These are phyloP conservation scores for Colletotrichum chrysophilum DNA, from an alignment of 2,329 filamentous ascomycete species.

Conservation along the genomic window DNA sequence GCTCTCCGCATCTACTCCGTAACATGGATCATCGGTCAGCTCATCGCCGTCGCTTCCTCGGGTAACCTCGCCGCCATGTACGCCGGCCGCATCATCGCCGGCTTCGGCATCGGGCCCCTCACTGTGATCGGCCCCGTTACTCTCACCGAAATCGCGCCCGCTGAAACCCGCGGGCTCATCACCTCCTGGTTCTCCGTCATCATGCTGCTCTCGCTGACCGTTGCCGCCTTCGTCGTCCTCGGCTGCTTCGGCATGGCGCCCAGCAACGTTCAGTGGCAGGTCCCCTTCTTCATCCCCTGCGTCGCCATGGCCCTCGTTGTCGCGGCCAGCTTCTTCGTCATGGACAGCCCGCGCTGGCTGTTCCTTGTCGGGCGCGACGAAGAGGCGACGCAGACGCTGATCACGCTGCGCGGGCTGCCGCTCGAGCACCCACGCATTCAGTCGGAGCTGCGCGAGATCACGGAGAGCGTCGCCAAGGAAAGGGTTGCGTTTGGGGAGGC, in stretches of 20 bases:
- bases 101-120: constrained; percentile 26
- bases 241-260: background rate
- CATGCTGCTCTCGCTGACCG: background rate
- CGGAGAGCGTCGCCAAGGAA: constrained; percentile 24
- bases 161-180: background rate
- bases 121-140: background rate
- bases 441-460: constrained; percentile 34
- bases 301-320: constrained; percentile 28
- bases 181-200: background rate
- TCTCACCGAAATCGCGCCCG: background rate
- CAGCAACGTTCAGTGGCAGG: background rate
- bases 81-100: constrained; percentile 39
- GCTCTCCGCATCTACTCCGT: constrained; percentile 40
- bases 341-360: background rate
- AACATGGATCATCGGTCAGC: constrained; percentile 37
- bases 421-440: constrained; percentile 28
- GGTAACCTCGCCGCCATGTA: constrained; percentile 32
- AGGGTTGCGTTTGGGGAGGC: background rate
- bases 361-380: constrained; percentile 28
- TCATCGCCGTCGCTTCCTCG: constrained; percentile 32
- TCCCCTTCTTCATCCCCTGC: constrained; percentile 16
- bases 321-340: constrained; percentile 35
- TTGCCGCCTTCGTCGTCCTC: background rate
- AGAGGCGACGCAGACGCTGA: constrained; percentile 23
- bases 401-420: constrained; percentile 29